Conservation (phyloP, 2,329 filamentous ascomycete genomes). For the Colletotrichum graminicola region DNA sequence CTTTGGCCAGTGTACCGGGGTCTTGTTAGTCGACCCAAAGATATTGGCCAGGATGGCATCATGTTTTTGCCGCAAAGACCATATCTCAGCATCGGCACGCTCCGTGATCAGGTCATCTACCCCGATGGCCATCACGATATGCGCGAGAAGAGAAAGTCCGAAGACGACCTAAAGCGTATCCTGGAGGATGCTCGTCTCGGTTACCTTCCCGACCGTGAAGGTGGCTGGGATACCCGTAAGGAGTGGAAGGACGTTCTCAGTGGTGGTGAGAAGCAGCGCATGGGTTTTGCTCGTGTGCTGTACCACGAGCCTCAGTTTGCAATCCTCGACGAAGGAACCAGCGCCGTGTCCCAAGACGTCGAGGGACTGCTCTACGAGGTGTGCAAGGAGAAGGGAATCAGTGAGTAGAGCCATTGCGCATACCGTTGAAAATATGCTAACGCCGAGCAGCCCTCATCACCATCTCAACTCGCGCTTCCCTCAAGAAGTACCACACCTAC, state of each 20-base stretch:
- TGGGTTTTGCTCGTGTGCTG: slow-evolving; percentile 88
- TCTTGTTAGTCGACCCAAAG: slow-evolving; percentile 87
- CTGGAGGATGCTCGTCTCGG: slow-evolving; percentile 88
- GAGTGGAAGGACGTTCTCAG: slow-evolving; percentile 99
- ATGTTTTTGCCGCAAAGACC: slow-evolving; percentile 98
- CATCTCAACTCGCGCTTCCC: slow-evolving; percentile 91
- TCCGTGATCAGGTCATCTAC: slow-evolving; percentile 98
- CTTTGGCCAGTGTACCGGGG: slow-evolving; percentile 97
- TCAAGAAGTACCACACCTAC: slow-evolving; percentile 96
- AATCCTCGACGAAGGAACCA: slow-evolving; percentile 95
- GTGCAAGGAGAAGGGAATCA: slow-evolving; percentile 93
- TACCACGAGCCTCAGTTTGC: slow-evolving; percentile 97
- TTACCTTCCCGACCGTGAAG: slow-evolving; percentile 91
- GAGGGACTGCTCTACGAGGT: slow-evolving; percentile 94
- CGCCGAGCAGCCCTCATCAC: slow-evolving; percentile 82
- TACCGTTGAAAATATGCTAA: slow-evolving; percentile 38
- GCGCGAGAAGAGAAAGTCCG: slow-evolving; percentile 81
- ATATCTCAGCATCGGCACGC: slow-evolving; percentile 90
- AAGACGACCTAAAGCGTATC: slow-evolving; percentile 81
- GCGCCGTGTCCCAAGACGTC: slow-evolving; percentile 92
- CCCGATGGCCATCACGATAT: slow-evolving; percentile 96
- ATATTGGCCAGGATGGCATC: slow-evolving; percentile 86
- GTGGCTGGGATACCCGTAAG: slow-evolving; percentile 95
- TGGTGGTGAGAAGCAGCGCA: slow-evolving; percentile 96
- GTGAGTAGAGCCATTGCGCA: slow-evolving; percentile 63